These are phyloP conservation scores for Lanmaoa rubissima DNA, from an alignment of 768 basidiomycete genomes.

Conservation along the genomic window DNA sequence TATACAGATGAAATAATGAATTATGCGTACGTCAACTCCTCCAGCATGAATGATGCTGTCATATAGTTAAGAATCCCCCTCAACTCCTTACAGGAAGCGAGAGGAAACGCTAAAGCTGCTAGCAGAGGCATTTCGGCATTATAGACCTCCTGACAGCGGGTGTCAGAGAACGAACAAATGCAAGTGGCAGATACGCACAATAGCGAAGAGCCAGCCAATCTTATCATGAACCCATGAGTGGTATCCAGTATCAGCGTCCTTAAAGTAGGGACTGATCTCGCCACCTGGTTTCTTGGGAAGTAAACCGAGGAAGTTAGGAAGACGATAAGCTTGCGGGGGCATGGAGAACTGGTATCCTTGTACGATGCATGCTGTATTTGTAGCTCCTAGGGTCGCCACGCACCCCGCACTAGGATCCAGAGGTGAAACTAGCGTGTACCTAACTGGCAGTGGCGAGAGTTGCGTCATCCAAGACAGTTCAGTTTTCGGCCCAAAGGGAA, in stretches of 20 bases:
- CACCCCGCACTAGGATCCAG: no score
- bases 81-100: constrained; percentile 21
- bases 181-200: constrained; percentile 11
- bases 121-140: constrained; percentile 30
- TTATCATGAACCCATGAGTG: constrained; percentile 23
- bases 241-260: constrained; percentile 22
- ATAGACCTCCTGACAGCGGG: constrained; percentile 20
- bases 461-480: no score
- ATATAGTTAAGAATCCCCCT: constrained; percentile 30
- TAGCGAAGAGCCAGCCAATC: constrained; percentile 23
- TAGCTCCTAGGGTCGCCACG: neutral
- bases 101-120: constrained; percentile 25
- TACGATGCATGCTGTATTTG: constrained; percentile 10
- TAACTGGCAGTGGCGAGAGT: no score
- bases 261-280: constrained; percentile 27
- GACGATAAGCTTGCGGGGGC: constrained; percentile 18
- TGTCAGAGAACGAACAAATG: no score
- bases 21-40: constrained; percentile 26
- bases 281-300: constrained; percentile 29
- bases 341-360: constrained; percentile 7
- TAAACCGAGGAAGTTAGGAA: constrained; percentile 23
- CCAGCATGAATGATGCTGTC: constrained; percentile 32
- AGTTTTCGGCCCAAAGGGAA: no score
- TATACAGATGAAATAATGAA: neutral
- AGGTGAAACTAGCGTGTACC: no score